A percentile compares a stretch with the other conserved stretches of the same genome.
Evolutionary conservation across 441 rosid species (phyloP).

Genomic region (Arabidopsis lyrata): DNA sequence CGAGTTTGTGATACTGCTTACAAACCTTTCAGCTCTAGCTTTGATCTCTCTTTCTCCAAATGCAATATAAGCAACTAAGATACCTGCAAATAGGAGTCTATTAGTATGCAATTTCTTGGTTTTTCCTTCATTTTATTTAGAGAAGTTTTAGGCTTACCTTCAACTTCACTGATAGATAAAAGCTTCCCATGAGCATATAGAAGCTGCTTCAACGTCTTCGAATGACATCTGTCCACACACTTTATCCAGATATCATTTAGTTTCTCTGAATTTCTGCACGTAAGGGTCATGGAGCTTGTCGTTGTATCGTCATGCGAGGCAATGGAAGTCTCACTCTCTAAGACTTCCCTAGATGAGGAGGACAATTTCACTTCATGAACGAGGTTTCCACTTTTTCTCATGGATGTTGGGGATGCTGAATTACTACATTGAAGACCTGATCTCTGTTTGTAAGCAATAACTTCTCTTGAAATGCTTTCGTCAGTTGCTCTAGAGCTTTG

Average conservation of each 20-base stretch:
- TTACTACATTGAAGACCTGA: slow-evolving; percentile 53
- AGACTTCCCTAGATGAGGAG: slow-evolving; percentile 46
- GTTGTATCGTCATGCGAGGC: slow-evolving; percentile 51
- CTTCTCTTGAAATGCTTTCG: slow-evolving; percentile 78
- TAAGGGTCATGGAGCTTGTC: slow-evolving; percentile 51
- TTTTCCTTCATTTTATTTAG: neutral
- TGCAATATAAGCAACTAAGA: slow-evolving; percentile 80
- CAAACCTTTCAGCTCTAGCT: slow-evolving; percentile 86
- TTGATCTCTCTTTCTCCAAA: slow-evolving; percentile 76
- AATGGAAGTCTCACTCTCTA: slow-evolving; percentile 49
- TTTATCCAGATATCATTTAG: slow-evolving; percentile 78
- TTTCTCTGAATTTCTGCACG: slow-evolving; percentile 62
- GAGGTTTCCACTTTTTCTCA: slow-evolving; percentile 53
- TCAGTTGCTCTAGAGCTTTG: slow-evolving; percentile 81
- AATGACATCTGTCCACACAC: slow-evolving; percentile 89
- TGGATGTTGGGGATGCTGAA: slow-evolving; percentile 66
- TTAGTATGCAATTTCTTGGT: neutral
- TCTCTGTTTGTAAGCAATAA: slow-evolving; percentile 57
- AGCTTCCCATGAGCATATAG: slow-evolving; percentile 80
- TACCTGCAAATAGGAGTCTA: slow-evolving; percentile 59
- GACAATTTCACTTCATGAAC: slow-evolving; percentile 49
- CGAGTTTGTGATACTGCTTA: slow-evolving; percentile 93
- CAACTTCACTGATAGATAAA: slow-evolving; percentile 76
- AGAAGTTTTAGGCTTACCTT: slow-evolving; percentile 61
- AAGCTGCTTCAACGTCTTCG: slow-evolving; percentile 89